Evolutionary conservation across 2,329 filamentous ascomycete species (phyloP).

Genomic region (Exophiala lecanii-corni): DNA sequence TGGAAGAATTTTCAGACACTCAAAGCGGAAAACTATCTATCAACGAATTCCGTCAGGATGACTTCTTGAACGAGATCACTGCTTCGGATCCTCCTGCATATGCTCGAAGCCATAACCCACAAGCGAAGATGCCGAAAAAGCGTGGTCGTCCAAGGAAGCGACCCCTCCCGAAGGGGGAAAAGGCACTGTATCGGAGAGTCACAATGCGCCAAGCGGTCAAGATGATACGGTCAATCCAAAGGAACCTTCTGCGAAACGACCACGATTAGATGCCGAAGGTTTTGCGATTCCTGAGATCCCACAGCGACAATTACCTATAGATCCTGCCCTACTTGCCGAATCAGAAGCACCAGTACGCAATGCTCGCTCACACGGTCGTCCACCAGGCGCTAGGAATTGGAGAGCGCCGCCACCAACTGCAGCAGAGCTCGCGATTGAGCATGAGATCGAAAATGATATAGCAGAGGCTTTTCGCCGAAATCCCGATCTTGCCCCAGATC

Average conservation of each 20-base stretch:
- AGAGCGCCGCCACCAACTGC: conserved; percentile 51
- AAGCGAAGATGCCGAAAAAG: conserved; percentile 54
- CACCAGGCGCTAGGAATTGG: conserved; percentile 31
- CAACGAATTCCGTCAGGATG: conserved; percentile 64
- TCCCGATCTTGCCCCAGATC: conserved; percentile 12
- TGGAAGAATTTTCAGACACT: conserved; percentile 87
- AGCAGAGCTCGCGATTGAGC: conserved; percentile 56
- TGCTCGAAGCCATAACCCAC: conserved; percentile 53
- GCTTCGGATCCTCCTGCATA: conserved; percentile 71
- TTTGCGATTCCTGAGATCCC: conserved; percentile 56
- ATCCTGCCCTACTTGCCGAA: conserved; percentile 32
- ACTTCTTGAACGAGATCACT: conserved; percentile 50
- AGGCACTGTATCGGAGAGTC: conserved; percentile 44
- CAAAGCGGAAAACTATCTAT: conserved; percentile 81
- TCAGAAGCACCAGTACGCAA: neutral
- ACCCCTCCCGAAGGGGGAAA: conserved; percentile 32
- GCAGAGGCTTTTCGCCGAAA: conserved; percentile 54
- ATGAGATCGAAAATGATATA: conserved; percentile 64
- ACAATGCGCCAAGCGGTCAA: no score
- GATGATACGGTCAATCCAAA: conserved; percentile 27
- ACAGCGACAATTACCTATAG: conserved; percentile 28
- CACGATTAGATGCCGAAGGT: conserved; percentile 60
- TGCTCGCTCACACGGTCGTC: conserved; percentile 22
- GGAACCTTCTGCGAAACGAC: conserved; percentile 28
- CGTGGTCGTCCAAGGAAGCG: conserved; percentile 31